phyloP scores from a whole-genome alignment of 2,329 filamentous ascomycete species.

The Corynespora cassiicola region DNA sequence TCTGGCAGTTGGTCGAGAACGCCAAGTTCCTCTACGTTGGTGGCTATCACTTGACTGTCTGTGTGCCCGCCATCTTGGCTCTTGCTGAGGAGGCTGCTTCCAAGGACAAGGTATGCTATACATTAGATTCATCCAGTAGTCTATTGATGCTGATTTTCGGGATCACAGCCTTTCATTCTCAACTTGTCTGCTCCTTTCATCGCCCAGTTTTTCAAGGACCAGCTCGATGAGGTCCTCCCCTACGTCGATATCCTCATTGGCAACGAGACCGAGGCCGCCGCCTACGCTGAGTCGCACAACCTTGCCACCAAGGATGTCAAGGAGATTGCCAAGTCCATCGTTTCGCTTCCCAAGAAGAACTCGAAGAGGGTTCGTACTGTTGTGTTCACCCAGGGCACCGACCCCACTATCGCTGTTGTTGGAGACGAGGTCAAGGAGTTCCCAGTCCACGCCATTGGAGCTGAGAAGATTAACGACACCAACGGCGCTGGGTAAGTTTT shows the following conservation, averaged over 20 bases:
- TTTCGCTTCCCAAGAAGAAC: slow-evolving; percentile 92
- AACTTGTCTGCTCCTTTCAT: slow-evolving; percentile 97
- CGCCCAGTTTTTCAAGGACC: slow-evolving; percentile 96
- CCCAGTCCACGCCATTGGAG: slow-evolving; percentile 79
- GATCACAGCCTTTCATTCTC: slow-evolving; percentile 72
- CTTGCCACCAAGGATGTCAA: slow-evolving; percentile 77
- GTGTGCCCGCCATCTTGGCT: slow-evolving; percentile 86
- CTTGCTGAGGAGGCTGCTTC: slow-evolving; percentile 87
- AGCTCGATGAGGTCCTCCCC: slow-evolving; percentile 80
- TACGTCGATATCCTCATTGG: slow-evolving; percentile 98
- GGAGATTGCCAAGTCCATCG: slow-evolving; percentile 84
- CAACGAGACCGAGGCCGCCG: slow-evolving; percentile 92
- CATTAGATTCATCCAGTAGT: too few relatives aligned
- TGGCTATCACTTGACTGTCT: slow-evolving; percentile 97
- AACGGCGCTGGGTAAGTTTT: slow-evolving; percentile 78
- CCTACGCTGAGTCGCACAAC: slow-evolving; percentile 83
- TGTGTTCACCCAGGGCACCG: slow-evolving; percentile 93
- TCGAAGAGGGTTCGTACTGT: slow-evolving; percentile 80
- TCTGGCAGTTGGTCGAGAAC: slow-evolving; percentile 91
- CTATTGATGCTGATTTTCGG: too few relatives aligned
- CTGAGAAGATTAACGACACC: slow-evolving; percentile 87
- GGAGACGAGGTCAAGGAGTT: slow-evolving; percentile 74
- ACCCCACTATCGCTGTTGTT: slow-evolving; percentile 82
- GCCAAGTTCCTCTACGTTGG: slow-evolving; percentile 92
- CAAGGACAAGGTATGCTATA: slow-evolving; percentile 76